Evolutionary conservation across 176 grass and related monocot species (phyloP).

Genomic region (Tillandsia leiboldiana): DNA sequence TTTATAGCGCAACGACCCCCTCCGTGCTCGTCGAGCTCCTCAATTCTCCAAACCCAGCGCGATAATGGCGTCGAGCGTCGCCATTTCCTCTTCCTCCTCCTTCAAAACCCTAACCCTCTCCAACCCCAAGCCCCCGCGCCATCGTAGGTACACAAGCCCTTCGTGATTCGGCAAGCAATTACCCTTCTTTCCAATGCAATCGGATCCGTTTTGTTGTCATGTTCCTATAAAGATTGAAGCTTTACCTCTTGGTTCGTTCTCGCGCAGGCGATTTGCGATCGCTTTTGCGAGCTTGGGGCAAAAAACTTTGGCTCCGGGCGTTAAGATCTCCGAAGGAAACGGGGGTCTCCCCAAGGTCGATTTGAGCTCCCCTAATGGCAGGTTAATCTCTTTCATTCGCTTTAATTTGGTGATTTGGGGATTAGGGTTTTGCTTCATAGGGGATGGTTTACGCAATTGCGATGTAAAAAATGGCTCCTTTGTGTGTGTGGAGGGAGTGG

Average conservation of each 20-base stretch:
- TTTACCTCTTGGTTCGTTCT: constrained; percentile 3
- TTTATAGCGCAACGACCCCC: too few species aligned
- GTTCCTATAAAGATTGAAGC: not conserved
- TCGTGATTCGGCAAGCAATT: too few species aligned
- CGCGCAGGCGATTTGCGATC: constrained; percentile 40
- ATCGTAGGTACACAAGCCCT: not conserved
- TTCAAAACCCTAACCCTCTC: not conserved
- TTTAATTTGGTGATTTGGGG: not conserved
- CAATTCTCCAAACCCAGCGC: not conserved
- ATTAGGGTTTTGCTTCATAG: not conserved
- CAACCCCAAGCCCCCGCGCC: not conserved
- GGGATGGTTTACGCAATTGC: not conserved
- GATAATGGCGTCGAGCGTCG: constrained; percentile 5
- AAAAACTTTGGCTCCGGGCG: constrained; percentile 50
- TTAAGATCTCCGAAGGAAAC: constrained; percentile 63
- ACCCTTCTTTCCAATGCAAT: too few species aligned
- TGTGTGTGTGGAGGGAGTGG: not conserved
- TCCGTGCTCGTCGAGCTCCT: too few species aligned
- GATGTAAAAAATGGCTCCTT: not conserved
- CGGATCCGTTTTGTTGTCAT: not conserved
- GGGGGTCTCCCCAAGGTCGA: constrained; percentile 62
- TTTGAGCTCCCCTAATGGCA: constrained; percentile 64
- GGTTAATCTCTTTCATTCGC: constrained; percentile 26
- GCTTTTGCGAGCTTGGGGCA: constrained; percentile 51
- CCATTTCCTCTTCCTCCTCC: constrained; percentile 6